Base-by-base conservation (phyloP, 1,284 basidiomycete species). In the Ganoderma boninense region DNA sequence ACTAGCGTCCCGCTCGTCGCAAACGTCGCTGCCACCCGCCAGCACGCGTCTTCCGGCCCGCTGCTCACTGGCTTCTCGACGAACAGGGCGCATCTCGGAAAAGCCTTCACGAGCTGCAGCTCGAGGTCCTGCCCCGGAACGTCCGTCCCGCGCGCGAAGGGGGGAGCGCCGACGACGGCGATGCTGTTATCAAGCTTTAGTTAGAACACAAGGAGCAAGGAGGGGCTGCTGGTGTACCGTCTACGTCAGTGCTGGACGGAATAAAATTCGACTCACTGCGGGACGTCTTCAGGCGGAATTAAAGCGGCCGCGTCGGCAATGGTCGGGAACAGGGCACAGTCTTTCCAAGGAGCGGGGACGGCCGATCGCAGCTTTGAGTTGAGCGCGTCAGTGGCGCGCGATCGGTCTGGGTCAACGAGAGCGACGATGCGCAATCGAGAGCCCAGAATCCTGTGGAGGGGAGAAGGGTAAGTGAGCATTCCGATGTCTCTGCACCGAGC, bases 141-240 rank as follows among this genome's bases (percentile, higher is more conserved):
- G 49, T 82, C 81, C 38, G 83, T 84, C 18, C 87, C 87, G 67
- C 89, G 84, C 81, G 84, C 89, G 46, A 84, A 85, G 4, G 89
- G 87, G 49, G 89, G 89, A 35, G 84, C 86, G 38, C 89, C 89
- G 61, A 90, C 83, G 74, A 90, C 84, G 71, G 89, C 86, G 6
- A 88, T 86, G 60, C 84, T 85, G 74, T 52, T 6, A 56, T 59
- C 54, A 32, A 44, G 38, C 14, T 43, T 29, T 23, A 43, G 16
- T 35, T 40, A 32, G 60, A 3, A 23, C 7, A 13, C 23, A 20
- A 11, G 32, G 38, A 38, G 35, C 35, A 35, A 35, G 35, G 38
- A 38, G 38, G 3, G 2, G 7, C 10, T 38, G 7, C 38, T 38
- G 38, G 38, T 32, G 8, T 20, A 59, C 20, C 40, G 40, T 42